Conservation (phyloP, 805 yeast genomes). For the Starmerella potacharoeniae region DNA sequence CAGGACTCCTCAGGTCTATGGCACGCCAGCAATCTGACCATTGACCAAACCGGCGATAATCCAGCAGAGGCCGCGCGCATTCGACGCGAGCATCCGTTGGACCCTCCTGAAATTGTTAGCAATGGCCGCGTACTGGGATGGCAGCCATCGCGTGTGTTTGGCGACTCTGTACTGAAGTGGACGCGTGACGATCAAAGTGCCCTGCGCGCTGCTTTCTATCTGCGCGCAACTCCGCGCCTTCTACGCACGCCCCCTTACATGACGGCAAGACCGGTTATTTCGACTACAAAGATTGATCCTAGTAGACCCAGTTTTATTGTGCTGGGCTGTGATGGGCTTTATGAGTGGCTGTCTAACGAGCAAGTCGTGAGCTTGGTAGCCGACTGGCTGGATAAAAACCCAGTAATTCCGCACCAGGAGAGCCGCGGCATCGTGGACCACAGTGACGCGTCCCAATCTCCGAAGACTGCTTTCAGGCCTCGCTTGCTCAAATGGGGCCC, state of each 20-base stretch:
- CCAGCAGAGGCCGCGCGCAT: conserved; percentile 74
- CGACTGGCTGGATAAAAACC: conserved; percentile 75
- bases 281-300: conserved; percentile 64
- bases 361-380: conserved; percentile 86
- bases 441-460: conserved; percentile 30
- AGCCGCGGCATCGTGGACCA: conserved; percentile 35
- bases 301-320: conserved; percentile 71
- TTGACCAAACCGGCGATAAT: conserved; percentile 89
- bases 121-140: conserved; percentile 87
- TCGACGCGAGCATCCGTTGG: conserved; percentile 79
- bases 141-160: conserved; percentile 93
- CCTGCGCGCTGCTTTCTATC: conserved; percentile 63
- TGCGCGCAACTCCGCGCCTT: conserved; percentile 52
- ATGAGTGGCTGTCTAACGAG: conserved; percentile 83
- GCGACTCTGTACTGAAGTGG: conserved; percentile 88
- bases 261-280: conserved; percentile 86
- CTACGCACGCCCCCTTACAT: conserved; percentile 88
- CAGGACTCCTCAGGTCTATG: conserved; percentile 49
- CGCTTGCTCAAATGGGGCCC: conserved; percentile 14
- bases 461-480: conserved; percentile 43
- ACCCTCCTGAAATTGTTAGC: conserved; percentile 35
- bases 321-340: conserved; percentile 87
- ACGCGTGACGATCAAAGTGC: conserved; percentile 58
- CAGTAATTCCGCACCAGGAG: conserved; percentile 28
- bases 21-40: conserved; percentile 76